Evolutionary conservation across 306 rosid genomes (phyloP).

Genomic region (Corylus heterophylla): DNA sequence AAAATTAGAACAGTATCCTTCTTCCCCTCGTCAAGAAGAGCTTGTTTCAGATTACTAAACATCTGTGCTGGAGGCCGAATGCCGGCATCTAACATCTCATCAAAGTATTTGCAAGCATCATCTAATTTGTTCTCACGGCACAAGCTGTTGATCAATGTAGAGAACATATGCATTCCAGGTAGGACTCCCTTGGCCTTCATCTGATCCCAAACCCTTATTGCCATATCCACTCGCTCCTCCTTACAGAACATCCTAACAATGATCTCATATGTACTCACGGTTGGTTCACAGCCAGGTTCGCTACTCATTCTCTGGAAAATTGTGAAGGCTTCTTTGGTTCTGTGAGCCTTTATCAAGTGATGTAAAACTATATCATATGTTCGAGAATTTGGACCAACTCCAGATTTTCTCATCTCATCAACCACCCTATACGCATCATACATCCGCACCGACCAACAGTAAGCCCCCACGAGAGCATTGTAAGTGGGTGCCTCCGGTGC

Average conservation of each 20-base stretch:
- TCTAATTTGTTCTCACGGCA: slow-evolving; percentile 64
- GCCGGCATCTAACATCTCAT: slow-evolving; percentile 75
- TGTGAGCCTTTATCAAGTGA: slow-evolving; percentile 60
- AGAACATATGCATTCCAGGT: slow-evolving; percentile 85
- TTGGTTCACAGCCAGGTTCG: slow-evolving; percentile 64
- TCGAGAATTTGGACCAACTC: slow-evolving; percentile 73
- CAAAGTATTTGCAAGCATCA: slow-evolving; percentile 74
- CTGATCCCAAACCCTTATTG: slow-evolving; percentile 61
- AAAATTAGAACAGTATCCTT: slow-evolving; percentile 38
- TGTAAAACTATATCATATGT: slow-evolving; percentile 70
- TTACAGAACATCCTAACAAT: slow-evolving; percentile 83
- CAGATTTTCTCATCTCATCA: slow-evolving; percentile 60
- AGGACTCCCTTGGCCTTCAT: slow-evolving; percentile 69
- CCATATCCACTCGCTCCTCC: slow-evolving; percentile 56
- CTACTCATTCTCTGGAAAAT: slow-evolving; percentile 61
- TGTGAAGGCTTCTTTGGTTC: slow-evolving; percentile 58
- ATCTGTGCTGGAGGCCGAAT: slow-evolving; percentile 68
- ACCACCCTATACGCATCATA: slow-evolving; percentile 52
- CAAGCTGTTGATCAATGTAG: slow-evolving; percentile 57
- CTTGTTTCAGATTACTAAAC: slow-evolving; percentile 61
- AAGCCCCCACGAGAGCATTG: slow-evolving; percentile 89
- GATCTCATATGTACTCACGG: slow-evolving; percentile 66
- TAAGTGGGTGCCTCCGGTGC: slow-evolving; percentile 64
- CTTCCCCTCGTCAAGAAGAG: slow-evolving; percentile 58
- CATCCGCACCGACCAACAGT: slow-evolving; percentile 62